Evolutionary conservation across 2,329 filamentous ascomycete genomes (phyloP), one percentile per base, ranked within the genome.

Genomic region (Neodidymelliopsis sp.): DNA sequence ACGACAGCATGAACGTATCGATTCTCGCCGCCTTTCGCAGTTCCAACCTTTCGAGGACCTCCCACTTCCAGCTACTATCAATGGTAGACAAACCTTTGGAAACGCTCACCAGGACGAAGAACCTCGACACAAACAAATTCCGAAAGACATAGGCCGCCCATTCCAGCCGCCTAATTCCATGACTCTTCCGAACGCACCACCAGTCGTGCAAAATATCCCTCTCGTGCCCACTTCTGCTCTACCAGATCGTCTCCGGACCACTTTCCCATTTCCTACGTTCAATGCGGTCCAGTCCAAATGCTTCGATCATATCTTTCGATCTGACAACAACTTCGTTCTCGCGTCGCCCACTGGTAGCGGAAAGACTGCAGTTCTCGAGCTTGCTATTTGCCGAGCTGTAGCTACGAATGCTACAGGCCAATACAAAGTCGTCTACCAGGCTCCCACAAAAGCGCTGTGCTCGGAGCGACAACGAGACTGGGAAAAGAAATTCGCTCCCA

Each of bases 271-370:
- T 57, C 81, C 84, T 1, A 71, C 88, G 0, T 91, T 96, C 75
- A 96, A 95, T 66, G 89, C 87, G 6, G 81, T 93, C 0, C 90
- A 95, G 63, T 94, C 90, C 0, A 90, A 87, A 65, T 91, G 87
- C 61, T 94, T 93, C 59, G 67, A 79, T 0, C 69, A 78, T 0
- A 79, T 89, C 0, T 93, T 89, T 66, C 75, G 79, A 5, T 83
- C 83, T 0, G 82, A 86, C 57, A 82, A 91, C 67, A 96, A 95
- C 56, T 78, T 94, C 11, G 88, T 94, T 0, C 78, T 95, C 11
- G 87, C 90, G 1, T 87, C 90, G 6, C 90, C 91, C 0, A 96
- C 90, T 0, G 90, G 90, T 7, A 92, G 90, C 68, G 90, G 91
- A 2, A 95, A 96, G 70, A 96, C 90, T 0, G 89, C 81, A 1